Conservation (phyloP, 345 rosid species). For the Murraya paniculata region DNA sequence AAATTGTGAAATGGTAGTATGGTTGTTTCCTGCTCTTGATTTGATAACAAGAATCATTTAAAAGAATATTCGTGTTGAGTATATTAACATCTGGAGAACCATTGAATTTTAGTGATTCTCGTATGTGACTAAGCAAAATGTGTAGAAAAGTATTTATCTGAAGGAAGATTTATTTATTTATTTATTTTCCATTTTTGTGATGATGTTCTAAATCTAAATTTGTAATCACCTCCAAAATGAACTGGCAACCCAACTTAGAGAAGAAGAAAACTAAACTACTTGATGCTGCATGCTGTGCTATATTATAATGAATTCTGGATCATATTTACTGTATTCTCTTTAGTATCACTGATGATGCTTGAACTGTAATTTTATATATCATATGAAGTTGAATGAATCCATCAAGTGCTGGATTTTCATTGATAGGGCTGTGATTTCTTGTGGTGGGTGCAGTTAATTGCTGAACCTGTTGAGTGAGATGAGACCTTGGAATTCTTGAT, state of each 20-base stretch:
- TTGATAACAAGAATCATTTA: conserved; percentile 6
- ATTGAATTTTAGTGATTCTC: background rate
- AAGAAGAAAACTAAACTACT: background rate
- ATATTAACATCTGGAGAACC: background rate
- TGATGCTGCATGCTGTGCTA: background rate
- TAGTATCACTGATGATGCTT: background rate
- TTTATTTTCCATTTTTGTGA: background rate
- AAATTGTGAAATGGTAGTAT: background rate
- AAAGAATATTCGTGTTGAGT: background rate
- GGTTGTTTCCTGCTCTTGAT: conserved; percentile 1
- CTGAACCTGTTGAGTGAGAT: background rate
- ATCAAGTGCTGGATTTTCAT: background rate
- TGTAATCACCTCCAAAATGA: background rate
- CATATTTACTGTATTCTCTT: background rate
- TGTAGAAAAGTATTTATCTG: background rate
- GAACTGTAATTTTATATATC: background rate
- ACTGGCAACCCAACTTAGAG: background rate
- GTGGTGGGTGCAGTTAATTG: conserved; percentile 8
- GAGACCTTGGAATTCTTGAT: background rate
- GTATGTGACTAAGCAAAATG: background rate
- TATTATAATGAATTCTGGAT: background rate
- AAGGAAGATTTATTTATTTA: background rate
- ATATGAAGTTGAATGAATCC: background rate
- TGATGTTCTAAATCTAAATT: background rate
- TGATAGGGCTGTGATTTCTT: background rate